Evolutionary conservation across 2,329 filamentous ascomycete genomes (phyloP), one percentile per base, ranked within the genome.

Genomic region (Cadophora sp.): DNA sequence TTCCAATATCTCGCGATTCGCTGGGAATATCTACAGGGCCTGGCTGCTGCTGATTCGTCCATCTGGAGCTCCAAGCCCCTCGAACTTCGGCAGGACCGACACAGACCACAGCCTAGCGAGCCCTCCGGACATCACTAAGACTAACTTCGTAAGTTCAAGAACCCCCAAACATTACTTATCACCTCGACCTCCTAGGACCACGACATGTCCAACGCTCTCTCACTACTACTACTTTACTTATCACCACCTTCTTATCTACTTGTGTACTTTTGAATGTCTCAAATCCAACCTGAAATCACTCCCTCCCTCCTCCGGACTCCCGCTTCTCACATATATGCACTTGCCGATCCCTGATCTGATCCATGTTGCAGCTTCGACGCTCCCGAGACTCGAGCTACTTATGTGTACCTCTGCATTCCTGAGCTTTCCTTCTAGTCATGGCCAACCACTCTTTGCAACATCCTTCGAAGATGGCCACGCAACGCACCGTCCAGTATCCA

Each of bases 21-120:
- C 55, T 43, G 36, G 33, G 13, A 24, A n/a, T 20, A 41, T 24
- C 33, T 62, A 55, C 53, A 66, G 62, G 65, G 65, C 63, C 43
- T 62, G 14, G 27, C 9, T 30, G 33, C n/a, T 55, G 48, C 59
- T 61, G 48, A 61, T 59, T 64, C 62, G 62, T 18, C 20, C 39
- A 22, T 45, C 8, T 27, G 24, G 55, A 50, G 41, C 59, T 64
- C 16, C 64, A 65, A 62, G 64, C 64, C 64, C 66, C 30, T 65
- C 47, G 30, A 63, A 55, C 63, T 55, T 72, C 71, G 71, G 71
- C 55, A 62, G 62, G 48, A 66, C 71, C 71, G 70, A 73, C 59
- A 66, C 61, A 67, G 62, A 61, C 45, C 39, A 66, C 39, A 39
- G 36, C 45, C 66, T 64, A 70, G 66, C 47, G 63, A 67, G 36